Percentiles rank a stretch among this genome's conserved stretches.
Conservation (phyloP, 106 monocot genomes). For the Agapanthus africanus region DNA sequence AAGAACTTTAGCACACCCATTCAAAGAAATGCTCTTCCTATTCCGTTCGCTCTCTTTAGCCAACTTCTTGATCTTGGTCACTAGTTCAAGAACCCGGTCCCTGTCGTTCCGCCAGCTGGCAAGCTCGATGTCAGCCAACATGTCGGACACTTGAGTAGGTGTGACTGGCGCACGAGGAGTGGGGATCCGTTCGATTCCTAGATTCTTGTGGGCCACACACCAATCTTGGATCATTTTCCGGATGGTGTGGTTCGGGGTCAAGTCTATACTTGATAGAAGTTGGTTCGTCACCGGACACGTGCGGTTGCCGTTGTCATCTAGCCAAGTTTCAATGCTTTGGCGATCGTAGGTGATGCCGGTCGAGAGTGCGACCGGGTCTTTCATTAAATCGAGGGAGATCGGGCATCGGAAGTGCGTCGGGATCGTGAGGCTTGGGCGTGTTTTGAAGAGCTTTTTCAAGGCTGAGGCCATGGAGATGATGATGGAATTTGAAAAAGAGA, state of each 20-base stretch:
- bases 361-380: constrained; percentile 63
- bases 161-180: constrained; percentile 35
- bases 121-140: constrained; percentile 2
- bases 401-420: constrained; percentile 70
- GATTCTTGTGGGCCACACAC: constrained; percentile 41
- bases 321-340: constrained; percentile 68
- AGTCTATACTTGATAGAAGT: not conserved
- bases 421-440: constrained; percentile 6
- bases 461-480: not conserved
- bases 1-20: constrained; percentile 21
- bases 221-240: constrained; percentile 53
- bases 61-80: constrained; percentile 16
- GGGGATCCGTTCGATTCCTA: constrained; percentile 37
- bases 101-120: constrained; percentile 10
- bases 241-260: constrained; percentile 47
- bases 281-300: constrained; percentile 38
- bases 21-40: constrained; percentile 16
- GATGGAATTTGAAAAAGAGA: not conserved
- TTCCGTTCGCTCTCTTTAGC: constrained; percentile 44
- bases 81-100: constrained; percentile 11
- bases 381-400: constrained; percentile 80
- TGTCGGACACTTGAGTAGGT: constrained; percentile 3
- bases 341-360: constrained; percentile 92
- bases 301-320: constrained; percentile 22
- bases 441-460: not conserved